Evolutionary conservation across 2,329 filamentous ascomycete species (phyloP), one percentile per base, ranked within the genome.

Genomic region (Plectosphaerella cucumerina): DNA sequence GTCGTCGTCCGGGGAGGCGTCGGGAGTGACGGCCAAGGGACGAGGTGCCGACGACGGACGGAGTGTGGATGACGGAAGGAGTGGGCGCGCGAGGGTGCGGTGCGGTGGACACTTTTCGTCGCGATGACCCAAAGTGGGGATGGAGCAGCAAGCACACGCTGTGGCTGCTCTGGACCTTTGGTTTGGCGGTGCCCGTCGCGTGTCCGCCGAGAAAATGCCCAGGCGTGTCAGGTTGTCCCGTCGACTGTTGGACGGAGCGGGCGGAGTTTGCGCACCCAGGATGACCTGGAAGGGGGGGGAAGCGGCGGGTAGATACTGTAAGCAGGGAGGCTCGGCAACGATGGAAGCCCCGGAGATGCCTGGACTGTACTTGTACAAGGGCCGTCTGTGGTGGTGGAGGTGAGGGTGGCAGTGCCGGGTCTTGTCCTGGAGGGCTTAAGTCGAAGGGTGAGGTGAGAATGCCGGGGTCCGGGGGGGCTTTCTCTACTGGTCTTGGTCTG

Each of bases 21-120:
- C 52, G 18, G 35, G 18, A 34, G 44, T 18, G 48, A 49, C 48
- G 46, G 47, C 39, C 26, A 45, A 48, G 26, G n/a, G 31, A 34
- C 46, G 50, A 42, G 45, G 53, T 50, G 34, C 37, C 26, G 23
- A 39, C 46, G 50, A 35, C 20, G 47, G 37, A 23, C 9, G 42
- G 23, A 43, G 35, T 18, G 35, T n/a, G 35, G 35, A 37, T 47
- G 45, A 44, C 43, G 39, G 44, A 44, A 43, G 20, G 41, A 42
- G 26, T 26, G 23, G 33, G 35, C n/a, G n/a, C n/a, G n/a, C 12
- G 17, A 20, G 42, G 21, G 33, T n/a, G n/a, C 14, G 44, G 41
- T 34, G 37, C 6, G 18, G 33, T 44, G 50, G 33, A 43, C 26
- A 31, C 26, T 31, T 42, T 42, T 42, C 39, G n/a, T n/a, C n/a